These are phyloP conservation scores for Flammula alnicola DNA, from an alignment of 1,284 basidiomycete species.

Conservation along the genomic window DNA sequence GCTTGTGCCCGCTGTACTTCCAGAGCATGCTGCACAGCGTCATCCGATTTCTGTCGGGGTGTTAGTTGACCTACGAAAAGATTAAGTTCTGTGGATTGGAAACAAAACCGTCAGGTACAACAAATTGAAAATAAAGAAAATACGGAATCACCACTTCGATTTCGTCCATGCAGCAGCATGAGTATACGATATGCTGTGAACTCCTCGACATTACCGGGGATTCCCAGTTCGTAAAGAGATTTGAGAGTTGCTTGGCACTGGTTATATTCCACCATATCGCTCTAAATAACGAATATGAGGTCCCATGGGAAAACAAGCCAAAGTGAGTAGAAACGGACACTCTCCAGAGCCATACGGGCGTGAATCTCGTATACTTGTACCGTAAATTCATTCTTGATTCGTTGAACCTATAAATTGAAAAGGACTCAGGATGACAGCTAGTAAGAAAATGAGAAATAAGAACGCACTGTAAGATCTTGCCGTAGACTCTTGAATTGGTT, in stretches of 20 bases:
- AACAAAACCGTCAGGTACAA: slow-evolving; percentile 18
- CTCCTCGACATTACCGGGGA: slow-evolving; percentile 90
- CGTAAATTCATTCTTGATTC: slow-evolving; percentile 99
- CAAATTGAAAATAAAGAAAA: not conserved
- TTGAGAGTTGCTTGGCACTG: slow-evolving; percentile 95
- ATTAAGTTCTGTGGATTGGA: slow-evolving; percentile 84
- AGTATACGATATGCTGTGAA: slow-evolving; percentile 98
- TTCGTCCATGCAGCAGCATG: slow-evolving; percentile 93
- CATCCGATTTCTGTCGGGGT: slow-evolving; percentile 80
- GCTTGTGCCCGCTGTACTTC: slow-evolving; percentile 87
- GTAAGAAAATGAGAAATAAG: slow-evolving; percentile 18
- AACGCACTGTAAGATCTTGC: slow-evolving; percentile 93
- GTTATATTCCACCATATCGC: slow-evolving; percentile 98
- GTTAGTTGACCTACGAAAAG: slow-evolving; percentile 96
- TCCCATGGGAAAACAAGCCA: not conserved
- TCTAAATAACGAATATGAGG: slow-evolving; percentile 48
- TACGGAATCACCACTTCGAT: slow-evolving; percentile 76
- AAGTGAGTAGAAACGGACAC: slow-evolving; percentile 22
- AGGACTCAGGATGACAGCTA: slow-evolving; percentile 9
- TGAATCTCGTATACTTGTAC: slow-evolving; percentile 98
- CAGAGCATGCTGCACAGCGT: slow-evolving; percentile 88
- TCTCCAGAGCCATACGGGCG: slow-evolving; percentile 82
- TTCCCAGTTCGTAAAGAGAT: slow-evolving; percentile 90
- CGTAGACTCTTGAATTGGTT: slow-evolving; percentile 98
- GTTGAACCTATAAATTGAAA: slow-evolving; percentile 78